A percentile compares a stretch with the other conserved stretches of the same genome.
phyloP scores from a whole-genome alignment of 139 green algal species.

The Ostreobium quekettii region DNA sequence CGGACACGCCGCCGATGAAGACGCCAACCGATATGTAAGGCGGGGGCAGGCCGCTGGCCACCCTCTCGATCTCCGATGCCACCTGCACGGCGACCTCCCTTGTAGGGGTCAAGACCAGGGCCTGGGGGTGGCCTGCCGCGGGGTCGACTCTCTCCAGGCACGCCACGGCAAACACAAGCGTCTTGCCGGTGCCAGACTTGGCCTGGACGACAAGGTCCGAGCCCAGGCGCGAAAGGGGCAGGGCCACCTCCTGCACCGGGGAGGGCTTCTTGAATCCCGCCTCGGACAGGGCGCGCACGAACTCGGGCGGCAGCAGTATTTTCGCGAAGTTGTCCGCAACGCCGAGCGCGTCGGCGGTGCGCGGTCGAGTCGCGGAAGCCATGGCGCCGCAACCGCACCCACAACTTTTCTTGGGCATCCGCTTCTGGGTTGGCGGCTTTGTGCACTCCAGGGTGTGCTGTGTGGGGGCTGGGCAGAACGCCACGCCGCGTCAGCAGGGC shows the following conservation, averaged over 20 bases:
- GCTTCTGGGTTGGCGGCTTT: too few species aligned
- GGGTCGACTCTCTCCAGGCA: constrained; percentile 42
- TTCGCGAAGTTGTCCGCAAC: constrained; percentile 43
- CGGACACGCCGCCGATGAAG: constrained; percentile 23
- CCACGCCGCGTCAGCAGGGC: too few species aligned
- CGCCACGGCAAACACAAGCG: constrained; percentile 56
- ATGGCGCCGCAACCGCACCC: too few species aligned
- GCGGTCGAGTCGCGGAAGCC: too few species aligned
- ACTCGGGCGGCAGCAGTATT: constrained; percentile 40
- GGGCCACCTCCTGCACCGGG: constrained; percentile 60
- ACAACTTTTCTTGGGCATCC: too few species aligned
- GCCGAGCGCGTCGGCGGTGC: constrained; percentile 44
- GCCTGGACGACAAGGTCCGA: constrained; percentile 75
- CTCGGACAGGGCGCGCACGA: constrained; percentile 37
- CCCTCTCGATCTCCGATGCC: constrained; percentile 10
- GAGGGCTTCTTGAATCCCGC: constrained; percentile 57
- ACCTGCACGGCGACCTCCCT: constrained; percentile 74
- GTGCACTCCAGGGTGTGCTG: too few species aligned
- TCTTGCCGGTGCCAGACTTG: constrained; percentile 82
- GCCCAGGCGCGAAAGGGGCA: constrained; percentile 60
- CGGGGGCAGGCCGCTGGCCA: constrained; percentile 15
- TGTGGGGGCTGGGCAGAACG: too few species aligned
- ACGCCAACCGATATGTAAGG: constrained; percentile 7
- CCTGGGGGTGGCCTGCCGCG: constrained; percentile 36
- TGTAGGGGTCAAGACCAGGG: constrained; percentile 67